A percentile compares a stretch with the other conserved stretches of the same genome.
These are phyloP conservation scores for Fusarium sp. DNA, from an alignment of 2,329 filamentous ascomycete species.

Conservation along the genomic window DNA sequence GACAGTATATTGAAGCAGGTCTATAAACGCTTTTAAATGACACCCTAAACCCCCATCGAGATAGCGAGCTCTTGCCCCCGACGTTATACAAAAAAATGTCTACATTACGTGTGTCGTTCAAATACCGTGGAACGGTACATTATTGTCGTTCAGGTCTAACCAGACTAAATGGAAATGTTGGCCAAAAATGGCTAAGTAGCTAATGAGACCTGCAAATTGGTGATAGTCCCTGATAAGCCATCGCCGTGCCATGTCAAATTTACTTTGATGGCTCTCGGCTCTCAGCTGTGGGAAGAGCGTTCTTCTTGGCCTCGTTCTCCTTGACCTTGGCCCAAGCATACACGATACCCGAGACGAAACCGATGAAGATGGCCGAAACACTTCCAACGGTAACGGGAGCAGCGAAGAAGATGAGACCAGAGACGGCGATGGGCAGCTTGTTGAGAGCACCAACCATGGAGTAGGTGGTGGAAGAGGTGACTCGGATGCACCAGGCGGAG, in stretches of 20 bases:
- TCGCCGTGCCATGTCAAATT: background rate
- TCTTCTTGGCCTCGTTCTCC: slow-evolving; percentile 60
- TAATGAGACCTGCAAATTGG: background rate
- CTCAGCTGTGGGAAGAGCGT: slow-evolving; percentile 70
- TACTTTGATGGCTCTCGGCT: slow-evolving; percentile 30
- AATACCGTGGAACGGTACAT: slow-evolving; percentile 6
- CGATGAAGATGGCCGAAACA: slow-evolving; percentile 90
- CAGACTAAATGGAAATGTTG: background rate
- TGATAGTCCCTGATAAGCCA: background rate
- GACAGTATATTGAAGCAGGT: slow-evolving; percentile 22
- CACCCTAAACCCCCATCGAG: slow-evolving; percentile 12
- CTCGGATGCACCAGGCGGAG: slow-evolving; percentile 97
- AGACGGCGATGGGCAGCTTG: slow-evolving; percentile 95
- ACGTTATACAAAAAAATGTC: slow-evolving; percentile 32
- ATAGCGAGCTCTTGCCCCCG: slow-evolving; percentile 16
- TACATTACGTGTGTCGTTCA: slow-evolving; percentile 34
- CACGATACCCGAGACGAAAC: slow-evolving; percentile 91
- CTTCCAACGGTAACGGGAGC: slow-evolving; percentile 92
- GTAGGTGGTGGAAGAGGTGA: slow-evolving; percentile 97
- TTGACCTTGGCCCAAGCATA: slow-evolving; percentile 77
- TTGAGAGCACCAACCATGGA: slow-evolving; percentile 98
- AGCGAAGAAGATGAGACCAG: slow-evolving; percentile 93
- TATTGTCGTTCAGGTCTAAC: slow-evolving; percentile 13
- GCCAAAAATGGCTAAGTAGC: background rate
- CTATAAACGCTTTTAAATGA: slow-evolving; percentile 38